Evolutionary conservation across 208 protist species (phyloP).

Genomic region (Leishmania gerbilli): DNA sequence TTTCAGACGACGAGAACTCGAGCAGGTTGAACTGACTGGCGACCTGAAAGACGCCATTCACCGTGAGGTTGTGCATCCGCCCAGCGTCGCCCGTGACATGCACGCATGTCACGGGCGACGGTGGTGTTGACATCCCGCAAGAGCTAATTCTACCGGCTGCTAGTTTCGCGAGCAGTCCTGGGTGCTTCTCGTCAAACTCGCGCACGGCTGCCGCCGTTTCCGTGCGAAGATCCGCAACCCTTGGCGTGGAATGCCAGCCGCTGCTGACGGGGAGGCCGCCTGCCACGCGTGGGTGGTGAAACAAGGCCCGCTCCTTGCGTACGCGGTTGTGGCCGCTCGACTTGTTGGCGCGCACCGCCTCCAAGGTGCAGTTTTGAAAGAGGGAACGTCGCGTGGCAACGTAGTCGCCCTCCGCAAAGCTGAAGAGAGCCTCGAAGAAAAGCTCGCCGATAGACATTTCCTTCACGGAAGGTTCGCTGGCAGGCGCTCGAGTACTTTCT

Average conservation of each 20-base stretch:
- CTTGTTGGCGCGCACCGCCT: neutral
- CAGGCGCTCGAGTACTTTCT: neutral
- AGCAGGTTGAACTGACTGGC: slow-evolving; percentile 85
- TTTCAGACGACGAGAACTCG: slow-evolving; percentile 46
- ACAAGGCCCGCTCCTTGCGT: slow-evolving; percentile 27
- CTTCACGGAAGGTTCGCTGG: neutral
- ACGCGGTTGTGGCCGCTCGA: neutral
- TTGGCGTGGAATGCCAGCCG: slow-evolving; percentile 54
- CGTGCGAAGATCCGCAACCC: slow-evolving; percentile 39
- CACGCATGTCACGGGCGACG: slow-evolving; percentile 13
- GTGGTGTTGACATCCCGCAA: neutral
- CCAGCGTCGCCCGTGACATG: slow-evolving; percentile 36
- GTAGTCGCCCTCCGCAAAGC: slow-evolving; percentile 36
- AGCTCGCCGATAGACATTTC: slow-evolving; percentile 4
- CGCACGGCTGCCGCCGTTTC: slow-evolving; percentile 23
- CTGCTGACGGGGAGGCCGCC: slow-evolving; percentile 15
- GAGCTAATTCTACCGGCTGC: neutral
- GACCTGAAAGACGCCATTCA: slow-evolving; percentile 59
- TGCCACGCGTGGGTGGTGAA: slow-evolving; percentile 17
- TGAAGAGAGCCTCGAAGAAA: slow-evolving; percentile 46
- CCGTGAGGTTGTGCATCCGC: slow-evolving; percentile 24
- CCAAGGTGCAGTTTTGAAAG: slow-evolving; percentile 20
- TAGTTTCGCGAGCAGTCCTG: slow-evolving; percentile 22
- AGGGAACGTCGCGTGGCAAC: slow-evolving; percentile 18
- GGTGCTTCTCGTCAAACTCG: slow-evolving; percentile 24